These are phyloP conservation scores for Penicillium robsamsonii DNA, from an alignment of 495 filamentous ascomycete genomes.

Conservation along the genomic window DNA sequence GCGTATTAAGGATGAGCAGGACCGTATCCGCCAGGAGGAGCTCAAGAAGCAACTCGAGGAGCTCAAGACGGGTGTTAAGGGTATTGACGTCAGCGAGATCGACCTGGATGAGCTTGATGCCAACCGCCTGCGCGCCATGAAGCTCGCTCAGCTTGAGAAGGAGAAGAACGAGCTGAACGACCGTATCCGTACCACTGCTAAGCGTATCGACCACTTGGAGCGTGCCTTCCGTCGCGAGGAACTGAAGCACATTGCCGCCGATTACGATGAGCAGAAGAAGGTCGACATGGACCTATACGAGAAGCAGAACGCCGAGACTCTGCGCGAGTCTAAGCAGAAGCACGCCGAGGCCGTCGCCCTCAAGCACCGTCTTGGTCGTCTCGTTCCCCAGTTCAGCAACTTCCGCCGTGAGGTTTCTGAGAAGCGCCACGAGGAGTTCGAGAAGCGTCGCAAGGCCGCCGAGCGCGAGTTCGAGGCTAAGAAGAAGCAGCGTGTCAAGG, in stretches of 20 bases:
- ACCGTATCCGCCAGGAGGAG: slow-evolving; percentile 88
- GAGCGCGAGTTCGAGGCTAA: slow-evolving; percentile 87
- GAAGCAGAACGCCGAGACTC: slow-evolving; percentile 66
- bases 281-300: slow-evolving; percentile 80
- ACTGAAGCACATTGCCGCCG: slow-evolving; percentile 81
- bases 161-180: slow-evolving; percentile 95
- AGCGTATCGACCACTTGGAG: slow-evolving; percentile 96
- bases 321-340: slow-evolving; percentile 78
- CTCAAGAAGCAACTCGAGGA: slow-evolving; percentile 94
- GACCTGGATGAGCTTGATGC: slow-evolving; percentile 84
- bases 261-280: slow-evolving; percentile 83
- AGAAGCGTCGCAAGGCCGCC: slow-evolving; percentile 83
- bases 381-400: slow-evolving; percentile 75
- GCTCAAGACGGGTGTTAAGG: slow-evolving; percentile 80
- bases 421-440: slow-evolving; percentile 90
- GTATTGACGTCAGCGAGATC: slow-evolving; percentile 72
- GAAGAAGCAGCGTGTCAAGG: slow-evolving; percentile 81
- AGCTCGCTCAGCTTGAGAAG: slow-evolving; percentile 90
- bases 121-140: slow-evolving; percentile 85
- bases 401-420: slow-evolving; percentile 79
- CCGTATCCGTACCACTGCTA: slow-evolving; percentile 84
- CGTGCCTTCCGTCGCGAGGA: slow-evolving; percentile 95
- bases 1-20: slow-evolving; percentile 84
- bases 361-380: slow-evolving; percentile 82
- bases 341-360: slow-evolving; percentile 87